Base-by-base conservation (phyloP, 768 basidiomycete species). In the Megacollybia marginata region DNA sequence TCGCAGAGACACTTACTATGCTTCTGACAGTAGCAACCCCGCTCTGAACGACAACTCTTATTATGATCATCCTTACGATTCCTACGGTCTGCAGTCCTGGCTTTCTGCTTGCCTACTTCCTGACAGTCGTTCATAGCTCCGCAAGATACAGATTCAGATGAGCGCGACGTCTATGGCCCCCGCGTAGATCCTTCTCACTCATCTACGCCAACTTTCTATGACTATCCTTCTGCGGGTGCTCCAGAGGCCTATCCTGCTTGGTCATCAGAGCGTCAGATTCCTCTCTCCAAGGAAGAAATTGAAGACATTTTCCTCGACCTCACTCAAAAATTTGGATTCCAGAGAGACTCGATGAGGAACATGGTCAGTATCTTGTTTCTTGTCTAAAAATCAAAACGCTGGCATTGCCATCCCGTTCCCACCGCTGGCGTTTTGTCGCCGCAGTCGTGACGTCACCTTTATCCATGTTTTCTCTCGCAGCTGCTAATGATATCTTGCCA, bases 251-350 rank as follows among this genome's bases (percentile, higher is more conserved):
- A 97, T 62, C 89, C 95, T 0, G 92, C 95, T 1, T 99, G 96
- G 96, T 83, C 82, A 9, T 67, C 82, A 36, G 96, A 98, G 47
- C 84, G 89, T 12, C 83, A 88, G 56, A 96, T 97, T 53, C 95
- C 95, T n/a, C 73, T 99, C 12, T 94, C 92, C 16, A 97, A 98
- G 73, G 96, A 99, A 67, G 96, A 97, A 72, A 97, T 98, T 49
- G 95, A 98, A 65, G 96, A 99, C 63, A 91, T 99, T 46, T 91
- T 98, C 63, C 80, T 97, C 46, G 96, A 98, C 72, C 76, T 99
- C 33, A 86, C 92, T 23, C 93, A 97, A 75, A 99, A 98, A 69
- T 99, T 98, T 69, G 96, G 96, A 53, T 99, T 99, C 64, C 96
- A 94, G 71, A 76, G 85, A 50, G 92, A 94, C 65, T 89, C 87